Evolutionary conservation across 129 eudicot species (phyloP).

Genomic region (Scalesia atractyloides): DNA sequence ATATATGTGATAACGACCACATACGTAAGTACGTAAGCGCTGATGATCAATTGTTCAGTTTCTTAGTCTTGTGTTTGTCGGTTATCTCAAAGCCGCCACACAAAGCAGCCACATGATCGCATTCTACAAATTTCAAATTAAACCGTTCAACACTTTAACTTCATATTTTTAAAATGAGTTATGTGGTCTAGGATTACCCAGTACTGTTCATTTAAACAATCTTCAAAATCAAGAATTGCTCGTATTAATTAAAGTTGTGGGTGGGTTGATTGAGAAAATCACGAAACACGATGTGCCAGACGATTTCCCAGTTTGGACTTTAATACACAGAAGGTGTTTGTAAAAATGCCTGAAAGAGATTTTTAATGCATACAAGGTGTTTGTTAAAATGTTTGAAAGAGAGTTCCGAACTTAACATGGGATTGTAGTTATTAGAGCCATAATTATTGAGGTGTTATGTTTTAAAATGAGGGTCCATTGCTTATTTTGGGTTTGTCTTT

Average conservation of each 20-base stretch:
- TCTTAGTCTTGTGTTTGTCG: constrained; percentile 27
- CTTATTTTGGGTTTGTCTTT: constrained; percentile 19
- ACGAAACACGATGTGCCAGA: neutral
- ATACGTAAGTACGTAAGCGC: constrained; percentile 30
- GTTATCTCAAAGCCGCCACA: constrained; percentile 28
- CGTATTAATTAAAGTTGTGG: neutral
- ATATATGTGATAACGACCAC: constrained; percentile 9
- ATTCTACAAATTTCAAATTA: neutral
- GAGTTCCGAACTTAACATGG: constrained; percentile 20
- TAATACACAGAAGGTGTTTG: constrained; percentile 32
- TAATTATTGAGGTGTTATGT: constrained; percentile 25
- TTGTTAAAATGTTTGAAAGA: constrained; percentile 31
- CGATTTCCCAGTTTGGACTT: constrained; percentile 14
- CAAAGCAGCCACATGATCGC: constrained; percentile 23
- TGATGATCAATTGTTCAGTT: constrained; percentile 19
- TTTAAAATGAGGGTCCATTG: constrained; percentile 35
- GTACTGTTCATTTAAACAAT: neutral
- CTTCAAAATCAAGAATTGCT: neutral
- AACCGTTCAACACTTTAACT: constrained; percentile 3
- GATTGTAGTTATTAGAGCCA: constrained; percentile 29
- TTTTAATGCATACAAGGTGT: constrained; percentile 1
- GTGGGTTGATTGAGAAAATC: constrained; percentile 1
- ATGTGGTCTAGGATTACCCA: neutral
- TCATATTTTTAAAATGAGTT: neutral
- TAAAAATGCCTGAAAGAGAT: neutral